These are phyloP conservation scores for Spiraea crenata DNA, from an alignment of 331 rosid species.

Conservation along the genomic window DNA sequence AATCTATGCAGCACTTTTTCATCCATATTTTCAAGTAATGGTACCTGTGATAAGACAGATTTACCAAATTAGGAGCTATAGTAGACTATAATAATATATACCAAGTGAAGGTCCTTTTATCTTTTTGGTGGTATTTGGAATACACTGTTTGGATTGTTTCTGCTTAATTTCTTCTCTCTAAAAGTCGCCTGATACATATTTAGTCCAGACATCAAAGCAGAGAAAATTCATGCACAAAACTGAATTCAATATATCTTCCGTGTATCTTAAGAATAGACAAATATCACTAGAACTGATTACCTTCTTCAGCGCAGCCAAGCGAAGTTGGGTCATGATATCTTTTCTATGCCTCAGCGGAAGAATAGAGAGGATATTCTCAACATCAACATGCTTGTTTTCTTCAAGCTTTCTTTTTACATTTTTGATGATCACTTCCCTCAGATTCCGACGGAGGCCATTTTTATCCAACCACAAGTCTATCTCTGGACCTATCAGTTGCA, in stretches of 20 bases:
- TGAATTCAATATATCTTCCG: too few relatives aligned
- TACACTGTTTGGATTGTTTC: too few relatives aligned
- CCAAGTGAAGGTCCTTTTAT: too few relatives aligned
- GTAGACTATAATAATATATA: too few relatives aligned
- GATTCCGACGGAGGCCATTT: background rate
- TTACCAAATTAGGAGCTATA: too few relatives aligned
- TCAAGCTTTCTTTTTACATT: background rate
- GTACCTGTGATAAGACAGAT: background rate
- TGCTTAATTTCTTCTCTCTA: too few relatives aligned
- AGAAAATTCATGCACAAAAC: too few relatives aligned
- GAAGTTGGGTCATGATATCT: background rate
- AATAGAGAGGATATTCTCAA: background rate
- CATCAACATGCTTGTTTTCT: slow-evolving; percentile 1
- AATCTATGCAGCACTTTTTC: background rate
- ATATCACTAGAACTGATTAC: too few relatives aligned
- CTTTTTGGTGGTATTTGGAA: too few relatives aligned
- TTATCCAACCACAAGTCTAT: background rate
- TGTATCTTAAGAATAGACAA: too few relatives aligned
- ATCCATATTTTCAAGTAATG: background rate
- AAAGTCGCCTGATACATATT: too few relatives aligned
- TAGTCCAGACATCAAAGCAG: too few relatives aligned
- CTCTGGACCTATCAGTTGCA: background rate
- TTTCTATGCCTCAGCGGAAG: background rate
- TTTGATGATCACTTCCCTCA: background rate
- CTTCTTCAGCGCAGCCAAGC: background rate